Conservation (phyloP, 495 filamentous ascomycete genomes). For the Neurospora tetrasperma region DNA sequence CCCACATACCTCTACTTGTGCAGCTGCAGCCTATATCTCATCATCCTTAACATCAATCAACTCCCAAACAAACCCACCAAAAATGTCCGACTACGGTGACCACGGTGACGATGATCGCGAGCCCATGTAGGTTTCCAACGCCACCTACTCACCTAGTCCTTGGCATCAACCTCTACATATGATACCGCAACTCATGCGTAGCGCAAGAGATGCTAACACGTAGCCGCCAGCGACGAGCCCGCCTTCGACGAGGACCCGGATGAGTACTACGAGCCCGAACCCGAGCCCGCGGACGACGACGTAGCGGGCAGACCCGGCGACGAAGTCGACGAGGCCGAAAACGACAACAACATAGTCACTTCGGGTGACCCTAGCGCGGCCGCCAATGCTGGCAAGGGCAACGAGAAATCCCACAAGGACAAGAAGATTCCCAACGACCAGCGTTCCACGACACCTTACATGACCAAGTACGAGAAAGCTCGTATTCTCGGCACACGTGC, state of each 20-base stretch:
- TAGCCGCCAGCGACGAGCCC: constrained; percentile 40
- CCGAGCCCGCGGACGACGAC: constrained; percentile 47
- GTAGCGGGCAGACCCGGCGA: constrained; percentile 39
- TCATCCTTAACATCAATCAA: background rate
- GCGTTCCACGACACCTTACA: constrained; percentile 89
- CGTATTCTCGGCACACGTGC: constrained; percentile 87
- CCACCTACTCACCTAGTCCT: constrained; percentile 5
- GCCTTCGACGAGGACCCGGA: constrained; percentile 36
- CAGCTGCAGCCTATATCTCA: background rate
- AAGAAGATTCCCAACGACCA: constrained; percentile 86
- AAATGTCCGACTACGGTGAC: constrained; percentile 81
- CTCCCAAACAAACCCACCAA: constrained; percentile 7
- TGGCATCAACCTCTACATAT: background rate
- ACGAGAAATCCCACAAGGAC: constrained; percentile 55
- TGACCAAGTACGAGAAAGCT: constrained; percentile 98
- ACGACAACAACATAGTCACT: constrained; percentile 50
- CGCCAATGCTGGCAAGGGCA: constrained; percentile 39
- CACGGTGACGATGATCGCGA: constrained; percentile 49
- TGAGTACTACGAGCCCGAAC: constrained; percentile 58
- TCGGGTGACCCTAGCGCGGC: constrained; percentile 61
- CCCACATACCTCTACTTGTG: background rate
- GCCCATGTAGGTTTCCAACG: constrained; percentile 23
- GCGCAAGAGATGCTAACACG: background rate
- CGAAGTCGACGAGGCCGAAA: constrained; percentile 37
- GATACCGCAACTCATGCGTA: constrained; percentile 5